Evolutionary conservation across 2,329 filamentous ascomycete species (phyloP), one percentile per base, ranked within the genome.

Genomic region (Pleomassaria siparia): DNA sequence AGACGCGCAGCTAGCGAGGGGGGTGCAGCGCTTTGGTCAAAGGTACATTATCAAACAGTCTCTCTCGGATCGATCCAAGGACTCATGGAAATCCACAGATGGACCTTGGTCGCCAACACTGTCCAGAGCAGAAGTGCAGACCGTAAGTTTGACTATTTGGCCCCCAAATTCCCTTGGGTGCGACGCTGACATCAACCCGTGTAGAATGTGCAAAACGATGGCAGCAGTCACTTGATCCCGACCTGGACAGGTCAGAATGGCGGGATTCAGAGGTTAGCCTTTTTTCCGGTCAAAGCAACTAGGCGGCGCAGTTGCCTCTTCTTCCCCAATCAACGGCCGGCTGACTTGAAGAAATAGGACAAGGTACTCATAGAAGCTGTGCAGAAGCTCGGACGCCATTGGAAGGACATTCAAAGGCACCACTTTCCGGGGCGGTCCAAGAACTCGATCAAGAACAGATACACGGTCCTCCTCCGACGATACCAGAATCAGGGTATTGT

Each of bases 131-230:
- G 74, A 21, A 70, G 68, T 54, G 71, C 70, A 48, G 71, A 74
- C 40, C 71, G 70, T 72, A 50, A 61, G 70, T 63, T n/a, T 39
- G 37, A 12, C 9, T 20, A 12, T 7, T 49, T 50, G 40, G 32
- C 42, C 41, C 25, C 22, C 29, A 44, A 35, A 13, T 11, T n/a
- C 28, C 1, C 11, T 9, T 16, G 13, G 22, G 33, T 20, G 12
- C 16, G 26, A 40, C 22, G 18, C 51, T 53, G 6, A 51, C 47
- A n/a, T 15, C 9, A 48, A 12, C n/a, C n/a, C n/a, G n/a, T n/a
- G 7, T 28, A 75, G 73, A 76, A 59, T 76, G 74, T 50, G 72
- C 74, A n/a, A 76, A 76, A 51, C 62, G 74, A 35, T 76, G 74
- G 74, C 72, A 74, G 36, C 72, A 74, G 22, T 72, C 67, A 8